phyloP scores from a whole-genome alignment of 495 filamentous ascomycete species.

The Aspergillus kassunensis region DNA sequence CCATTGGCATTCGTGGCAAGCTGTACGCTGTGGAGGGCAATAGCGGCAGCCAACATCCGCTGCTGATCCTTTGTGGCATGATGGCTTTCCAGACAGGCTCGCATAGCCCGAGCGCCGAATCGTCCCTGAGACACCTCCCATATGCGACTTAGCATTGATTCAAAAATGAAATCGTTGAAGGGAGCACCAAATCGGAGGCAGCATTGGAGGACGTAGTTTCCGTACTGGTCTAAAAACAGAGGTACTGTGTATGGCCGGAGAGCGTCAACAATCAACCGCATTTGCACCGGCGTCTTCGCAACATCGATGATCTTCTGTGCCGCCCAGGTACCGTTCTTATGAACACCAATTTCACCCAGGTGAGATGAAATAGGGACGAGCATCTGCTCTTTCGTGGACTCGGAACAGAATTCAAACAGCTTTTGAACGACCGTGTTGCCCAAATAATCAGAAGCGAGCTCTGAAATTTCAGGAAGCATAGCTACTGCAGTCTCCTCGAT shows the following conservation, averaged over 20 bases:
- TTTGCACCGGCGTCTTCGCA: conserved; percentile 77
- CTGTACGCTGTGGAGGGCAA: conserved; percentile 93
- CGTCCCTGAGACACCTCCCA: conserved; percentile 92
- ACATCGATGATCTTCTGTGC: conserved; percentile 99
- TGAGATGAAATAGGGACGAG: conserved; percentile 82
- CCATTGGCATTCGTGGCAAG: conserved; percentile 96
- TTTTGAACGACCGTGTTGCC: conserved; percentile 99
- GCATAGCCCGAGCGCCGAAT: conserved; percentile 93
- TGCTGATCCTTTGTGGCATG: conserved; percentile 94
- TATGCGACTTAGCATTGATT: conserved; percentile 91
- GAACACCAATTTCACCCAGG: conserved; percentile 91
- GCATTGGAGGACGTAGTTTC: conserved; percentile 96
- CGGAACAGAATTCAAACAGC: conserved; percentile 92
- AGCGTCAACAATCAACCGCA: conserved; percentile 76
- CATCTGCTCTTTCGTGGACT: conserved; percentile 87
- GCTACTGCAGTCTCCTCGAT: conserved; percentile 87
- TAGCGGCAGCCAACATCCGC: conserved; percentile 87
- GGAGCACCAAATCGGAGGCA: conserved; percentile 86
- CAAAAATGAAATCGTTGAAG: conserved; percentile 95
- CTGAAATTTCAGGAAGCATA: conserved; percentile 95
- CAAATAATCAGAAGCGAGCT: conserved; percentile 90
- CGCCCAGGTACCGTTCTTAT: conserved; percentile 99
- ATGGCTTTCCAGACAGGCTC: conserved; percentile 94
- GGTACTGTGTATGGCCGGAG: conserved; percentile 82
- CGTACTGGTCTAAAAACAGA: conserved; percentile 94